A percentile compares a stretch with the other conserved stretches of the same genome.
Conservation (phyloP, 352 stramenopile genomes). For the Globisporangium echinulatum region DNA sequence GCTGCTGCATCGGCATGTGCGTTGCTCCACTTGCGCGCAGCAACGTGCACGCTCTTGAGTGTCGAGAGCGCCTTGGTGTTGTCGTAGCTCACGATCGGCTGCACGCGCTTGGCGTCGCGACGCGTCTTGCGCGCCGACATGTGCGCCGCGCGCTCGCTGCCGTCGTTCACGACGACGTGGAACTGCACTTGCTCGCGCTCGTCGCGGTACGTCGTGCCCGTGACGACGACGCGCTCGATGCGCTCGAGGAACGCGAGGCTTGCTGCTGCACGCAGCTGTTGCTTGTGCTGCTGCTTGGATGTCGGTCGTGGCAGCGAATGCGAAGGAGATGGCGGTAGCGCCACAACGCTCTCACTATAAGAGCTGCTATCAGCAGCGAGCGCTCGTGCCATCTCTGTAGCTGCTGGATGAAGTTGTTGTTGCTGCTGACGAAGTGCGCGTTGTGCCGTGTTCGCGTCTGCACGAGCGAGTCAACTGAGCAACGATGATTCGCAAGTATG, state of each 20-base stretch:
- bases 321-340: neutral
- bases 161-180: conserved; percentile 10
- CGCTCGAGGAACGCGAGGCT: conserved; percentile 11
- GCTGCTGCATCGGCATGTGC: neutral
- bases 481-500: too few relatives aligned
- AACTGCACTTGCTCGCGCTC: conserved; percentile 11
- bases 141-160: neutral
- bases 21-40: conserved; percentile 11
- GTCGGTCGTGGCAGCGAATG: neutral
- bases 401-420: neutral
- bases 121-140: conserved; percentile 3
- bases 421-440: too few relatives aligned
- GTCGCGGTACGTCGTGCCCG: conserved; percentile 4
- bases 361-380: neutral
- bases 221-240: conserved; percentile 8
- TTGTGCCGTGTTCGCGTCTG: too few relatives aligned
- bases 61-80: conserved; percentile 12
- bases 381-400: neutral
- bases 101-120: conserved; percentile 8
- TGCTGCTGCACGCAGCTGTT: conserved; percentile 4
- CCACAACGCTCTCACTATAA: neutral
- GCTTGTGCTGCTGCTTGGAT: conserved; percentile 10
- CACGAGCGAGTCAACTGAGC: too few relatives aligned
- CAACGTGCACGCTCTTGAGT: conserved; percentile 6
- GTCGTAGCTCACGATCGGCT: conserved; percentile 4